Base-by-base conservation (phyloP, 2,329 filamentous ascomycete species). In the Westerdykella ornata region DNA sequence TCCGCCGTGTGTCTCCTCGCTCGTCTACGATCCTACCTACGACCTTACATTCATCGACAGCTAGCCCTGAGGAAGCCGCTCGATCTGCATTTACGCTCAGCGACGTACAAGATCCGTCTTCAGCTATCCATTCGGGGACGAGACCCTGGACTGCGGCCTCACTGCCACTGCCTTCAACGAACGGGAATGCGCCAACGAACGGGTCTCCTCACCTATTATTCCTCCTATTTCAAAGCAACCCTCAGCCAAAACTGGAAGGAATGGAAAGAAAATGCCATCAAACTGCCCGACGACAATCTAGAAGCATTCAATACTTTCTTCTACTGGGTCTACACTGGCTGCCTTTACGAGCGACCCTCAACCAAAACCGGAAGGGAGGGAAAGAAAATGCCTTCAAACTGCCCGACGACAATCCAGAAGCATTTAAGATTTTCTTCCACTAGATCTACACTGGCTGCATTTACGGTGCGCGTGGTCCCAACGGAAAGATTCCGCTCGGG, bases 211-310 rank as follows among this genome's bases (percentile, higher is more conserved):
- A 35, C 30, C 3, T 53, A 52, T 44, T 52, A 52, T 37, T 56
- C 52, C 2, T 43, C 43, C 29, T 56, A 51, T 39, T 59, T 59
- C 37, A 26, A 37, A 8, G 42, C 44, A 2, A 47, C 52, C 3
- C 39, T 52, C 33, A 39, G 45, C 7, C 43, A 47, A 4, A 22
- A 37, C 0, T 54, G 46, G 19, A 20, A 18, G 12, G 48, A 53
- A 20, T 43, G 44, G 2, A n/a, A 39, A 15, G 38, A 43, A 0
- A 34, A 41, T 13, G 18, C 18, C 13, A 35, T 51, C 29, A 41
- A 34, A 0, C 35, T 54, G 6, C 38, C 37, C 12, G 41, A 53
- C 9, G 45, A 53, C 2, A 38, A 51, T 1, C 11, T 22, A 5
- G 38, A 40, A 1, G 35, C 42, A 2, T 48, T 57, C 29, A 16